Evolutionary conservation across 306 rosid species (phyloP).

Genomic region (Potentilla sterilis): DNA sequence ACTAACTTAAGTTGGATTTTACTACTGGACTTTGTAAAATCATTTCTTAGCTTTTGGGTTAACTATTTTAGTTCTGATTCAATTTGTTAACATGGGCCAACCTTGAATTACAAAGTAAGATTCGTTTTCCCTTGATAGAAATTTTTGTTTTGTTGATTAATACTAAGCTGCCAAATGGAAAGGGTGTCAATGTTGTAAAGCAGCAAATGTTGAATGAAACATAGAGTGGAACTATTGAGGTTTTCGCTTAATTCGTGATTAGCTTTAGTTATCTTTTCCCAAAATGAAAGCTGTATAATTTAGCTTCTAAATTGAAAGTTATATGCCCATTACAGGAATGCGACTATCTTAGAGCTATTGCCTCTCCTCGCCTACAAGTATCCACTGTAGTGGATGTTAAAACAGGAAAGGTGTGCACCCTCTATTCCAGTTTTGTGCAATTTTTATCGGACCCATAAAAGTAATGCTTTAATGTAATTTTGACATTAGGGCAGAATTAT

Average conservation of each 20-base stretch:
- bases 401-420: conserved; percentile 78
- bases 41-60: not conserved
- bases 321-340: conserved; percentile 66
- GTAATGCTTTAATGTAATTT: not conserved
- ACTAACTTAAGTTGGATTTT: not conserved
- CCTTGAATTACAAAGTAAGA: not conserved
- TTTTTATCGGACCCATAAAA: not conserved
- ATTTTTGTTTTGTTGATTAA: not conserved
- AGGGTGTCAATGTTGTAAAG: conserved; percentile 8
- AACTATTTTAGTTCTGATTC: not conserved
- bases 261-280: conserved; percentile 16
- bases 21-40: not conserved
- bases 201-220: not conserved
- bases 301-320: conserved; percentile 15
- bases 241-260: conserved; percentile 3
- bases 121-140: not conserved
- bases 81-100: not conserved
- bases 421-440: not conserved
- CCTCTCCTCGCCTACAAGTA: conserved; percentile 77
- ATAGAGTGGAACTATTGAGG: conserved; percentile 6
- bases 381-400: conserved; percentile 92
- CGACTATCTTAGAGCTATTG: conserved; percentile 74
- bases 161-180: conserved; percentile 5
- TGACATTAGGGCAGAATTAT: not conserved
- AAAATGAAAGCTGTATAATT: conserved; percentile 21